Conservation (phyloP, 1,284 basidiomycete genomes). For the Microbotryum scabiosae region DNA sequence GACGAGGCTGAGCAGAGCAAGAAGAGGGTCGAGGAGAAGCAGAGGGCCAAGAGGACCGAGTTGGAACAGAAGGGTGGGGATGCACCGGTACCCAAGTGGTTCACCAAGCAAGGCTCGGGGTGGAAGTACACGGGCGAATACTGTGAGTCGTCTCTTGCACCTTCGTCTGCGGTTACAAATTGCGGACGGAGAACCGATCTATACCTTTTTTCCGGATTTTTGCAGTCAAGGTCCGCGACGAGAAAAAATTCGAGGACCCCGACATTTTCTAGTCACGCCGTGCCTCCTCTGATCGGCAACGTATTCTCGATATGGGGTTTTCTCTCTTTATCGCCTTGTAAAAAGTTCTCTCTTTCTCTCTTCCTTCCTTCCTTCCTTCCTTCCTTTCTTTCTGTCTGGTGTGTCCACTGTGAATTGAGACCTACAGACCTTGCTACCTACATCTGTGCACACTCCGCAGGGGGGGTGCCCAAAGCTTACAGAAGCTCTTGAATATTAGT, state of each 20-base stretch:
- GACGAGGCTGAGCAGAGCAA: conserved; percentile 72
- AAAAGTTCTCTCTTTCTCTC: too few relatives aligned
- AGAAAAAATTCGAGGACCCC: conserved; percentile 22
- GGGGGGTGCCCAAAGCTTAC: too few relatives aligned
- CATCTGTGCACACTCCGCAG: too few relatives aligned
- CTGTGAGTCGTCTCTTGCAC: conserved; percentile 14
- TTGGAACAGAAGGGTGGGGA: conserved; percentile 39
- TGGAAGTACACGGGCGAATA: conserved; percentile 30
- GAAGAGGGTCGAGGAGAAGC: conserved; percentile 56
- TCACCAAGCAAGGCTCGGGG: conserved; percentile 22
- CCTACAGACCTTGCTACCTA: too few relatives aligned
- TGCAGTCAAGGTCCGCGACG: conserved; percentile 21
- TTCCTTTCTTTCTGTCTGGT: too few relatives aligned
- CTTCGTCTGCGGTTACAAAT: not conserved
- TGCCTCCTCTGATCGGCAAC: not conserved
- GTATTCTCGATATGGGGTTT: too few relatives aligned
- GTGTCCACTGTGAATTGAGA: too few relatives aligned
- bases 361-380: too few relatives aligned
- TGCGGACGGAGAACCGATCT: not conserved
- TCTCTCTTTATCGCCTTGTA: too few relatives aligned
- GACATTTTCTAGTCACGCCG: conserved; percentile 15
- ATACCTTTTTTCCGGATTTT: not conserved
- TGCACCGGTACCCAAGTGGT: conserved; percentile 20
- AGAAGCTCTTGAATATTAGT: too few relatives aligned
- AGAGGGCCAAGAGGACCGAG: conserved; percentile 41